Base-by-base conservation (phyloP, 768 basidiomycete genomes). In the Tricholomella constricta region DNA sequence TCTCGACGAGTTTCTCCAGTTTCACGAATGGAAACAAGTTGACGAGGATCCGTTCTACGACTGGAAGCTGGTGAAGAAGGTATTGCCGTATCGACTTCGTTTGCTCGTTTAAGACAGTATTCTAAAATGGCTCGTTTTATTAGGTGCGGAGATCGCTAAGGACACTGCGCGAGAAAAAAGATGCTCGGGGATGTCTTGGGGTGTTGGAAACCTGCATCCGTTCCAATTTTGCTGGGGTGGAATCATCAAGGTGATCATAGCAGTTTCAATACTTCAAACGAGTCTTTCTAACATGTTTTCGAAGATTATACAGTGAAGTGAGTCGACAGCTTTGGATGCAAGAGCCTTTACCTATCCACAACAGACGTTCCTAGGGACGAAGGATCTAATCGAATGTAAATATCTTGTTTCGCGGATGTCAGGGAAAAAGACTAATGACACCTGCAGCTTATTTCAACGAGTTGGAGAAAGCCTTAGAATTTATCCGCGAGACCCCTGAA, bases 11-110 rank as follows among this genome's bases (percentile, higher is more conserved):
- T 88, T 88, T 72, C 75, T 98, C 23, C 78, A 86, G 6, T 96
- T 97, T 62, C 79, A 93, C 51, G 84, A 86, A 49, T 99, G 97
- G 97, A 98, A 98, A 68, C 78, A 76, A 47, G 68, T 84, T 10
- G 91, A 96, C 41, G 91, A 94, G 61, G 93, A 96, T 68, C 74
- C 85, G 1, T 97, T 88, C 59, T 98, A 95, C 66, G 97, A 98
- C 62, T 95, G 89, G 83, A 84, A 85, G 56, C 78, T 98, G 49
- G 85, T 96, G 17, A 77, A 81, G 56, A 91, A 89, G 78, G 88
- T 86, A 48, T 23, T 20, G 22, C 22, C 19, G 9, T 42, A 47
- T n/a, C 17, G 31, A 15, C 15, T 37, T 5, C 35, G 6, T 23
- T 12, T 48, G 23, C 19, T 29, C 20, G 20, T 40, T 25, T 10